Base-by-base conservation (phyloP, 345 rosid genomes). In the Cardamine occulta region DNA sequence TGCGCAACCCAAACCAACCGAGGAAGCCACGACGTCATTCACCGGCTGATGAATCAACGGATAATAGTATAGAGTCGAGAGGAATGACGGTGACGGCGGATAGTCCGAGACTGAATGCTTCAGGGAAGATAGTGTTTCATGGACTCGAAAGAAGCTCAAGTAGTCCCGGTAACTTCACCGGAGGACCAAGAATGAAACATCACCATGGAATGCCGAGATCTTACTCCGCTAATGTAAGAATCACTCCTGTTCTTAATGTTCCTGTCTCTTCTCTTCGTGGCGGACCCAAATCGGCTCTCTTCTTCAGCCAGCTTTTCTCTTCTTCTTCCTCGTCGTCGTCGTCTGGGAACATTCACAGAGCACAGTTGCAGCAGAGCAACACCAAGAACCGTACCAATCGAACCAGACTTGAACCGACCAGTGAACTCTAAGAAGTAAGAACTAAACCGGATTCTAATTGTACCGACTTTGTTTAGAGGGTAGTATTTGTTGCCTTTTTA, bases 81-180 rank as follows among this genome's bases (percentile, higher is more conserved):
- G 96, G 85, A 6, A 83, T 88, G n/a, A 83, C 97, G 0, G 93
- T 88, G 13, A 88, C 98, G 3, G 93, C 88, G 4, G 97, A 95
- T 77, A 90, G 97, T 59, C 99, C 99, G 5, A 88, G 99, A 70
- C 80, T 95, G 78, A 95, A 95, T 54, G 89, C 99, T 0, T 95
- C 97, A 6, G 99, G 99, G 45, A 95, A 93, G 68, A 86, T 95
- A 31, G 93, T 95, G 70, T 95, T 92, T 72, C 94, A 95, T 73
- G 86, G 90, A 80, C 74, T 95, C 72, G 98, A 87, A 83, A 85
- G 99, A 82, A 95, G 99, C 66, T 90, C 98, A 1, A 95, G 99
- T 66, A 95, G 98, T 79, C 99, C 99, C 6, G 90, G 99, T 45
- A 90, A 88, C 75, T 92, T 92, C 80, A 93, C 91, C 9, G 97